Base-by-base conservation (phyloP, 805 yeast species). In the Brettanomyces anomalus region DNA sequence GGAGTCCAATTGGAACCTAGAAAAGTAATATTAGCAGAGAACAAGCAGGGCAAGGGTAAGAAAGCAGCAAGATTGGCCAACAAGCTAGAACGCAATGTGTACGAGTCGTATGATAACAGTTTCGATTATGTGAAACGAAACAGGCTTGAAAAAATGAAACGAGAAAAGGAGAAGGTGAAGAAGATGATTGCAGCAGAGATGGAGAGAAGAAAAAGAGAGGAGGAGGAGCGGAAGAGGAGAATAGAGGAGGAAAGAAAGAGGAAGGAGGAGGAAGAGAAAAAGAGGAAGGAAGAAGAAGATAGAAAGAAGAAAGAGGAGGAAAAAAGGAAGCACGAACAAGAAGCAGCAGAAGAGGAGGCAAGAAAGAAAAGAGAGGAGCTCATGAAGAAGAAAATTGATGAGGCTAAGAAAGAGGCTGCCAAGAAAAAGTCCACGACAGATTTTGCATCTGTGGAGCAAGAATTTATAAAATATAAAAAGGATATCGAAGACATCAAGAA, bases 401-500 rank as follows among this genome's bases (percentile, higher is more conserved):
- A 49, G 46, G 43, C 47, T 44, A 39, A 51, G 46, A 53, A 46
- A 49, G 46, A 43, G 36, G 60, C 55, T 33, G 56, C 52, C 34
- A 53, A 47, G 16, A 51, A 51, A 40, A 45, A 46, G 37, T 49
- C 49, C 47, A 44, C 46, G 37, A 58, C 53, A 20, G 61, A 66
- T 43, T 65, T 57, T 17, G 33, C 39, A 0, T 53, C 49, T 4
- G 65, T 78, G 21, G 77, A 73, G 44, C 54, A 57, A 30, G 62
- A 56, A 15, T 80, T 74, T 48, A 43, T 64, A 28, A 62, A 68
- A 45, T 74, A 79, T 54, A 77, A 70, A 47, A 56, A 68, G 37
- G 72, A 69, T 49, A 81, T 81, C 31, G 54, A 55, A 10, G 71
- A 74, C 35, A 83, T 86, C 46, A 85, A 88, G 55, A 49, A 48